Evolutionary conservation across 2,329 filamentous ascomycete genomes (phyloP), one percentile per base, ranked within the genome.

Genomic region (Calonectria crousiana): DNA sequence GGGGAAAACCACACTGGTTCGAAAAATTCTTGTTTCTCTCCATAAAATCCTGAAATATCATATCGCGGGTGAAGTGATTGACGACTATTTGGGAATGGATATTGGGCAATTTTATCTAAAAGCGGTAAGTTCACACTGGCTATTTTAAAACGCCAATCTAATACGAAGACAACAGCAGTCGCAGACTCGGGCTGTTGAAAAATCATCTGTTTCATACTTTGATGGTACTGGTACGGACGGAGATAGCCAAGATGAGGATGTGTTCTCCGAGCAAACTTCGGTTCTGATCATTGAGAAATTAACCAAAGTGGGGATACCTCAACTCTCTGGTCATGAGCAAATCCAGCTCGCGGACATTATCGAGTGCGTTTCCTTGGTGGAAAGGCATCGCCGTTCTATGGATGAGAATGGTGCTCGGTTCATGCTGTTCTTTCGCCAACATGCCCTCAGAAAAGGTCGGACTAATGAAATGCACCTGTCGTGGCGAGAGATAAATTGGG

Each of bases 341-440:
- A 96, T 97, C 70, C 94, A 95, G 78, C 87, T 98, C 2, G 93
- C 94, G 20, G 93, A 97, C 80, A 96, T 96, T 62, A 90, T 97
- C 44, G 95, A 98, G 84, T 98, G 95, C 75, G 92, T 94, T 56
- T 94, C 94, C 5, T 91, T 94, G 49, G 95, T 98, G 0, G 95
- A 98, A 82, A 94, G 94, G 80, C 95, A 98, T 81, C 92, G 95
- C 23, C 92, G 95, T 8, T 98, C 95, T 3, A 94, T 98, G 86
- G 96, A 98, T 81, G 94, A 95, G 79, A 98, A 98, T 80, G 96
- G 94, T 4, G 93, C 94, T 11, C 92, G 95, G 53, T 98, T 96
- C 84, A 91, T 98, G 85, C 88, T 98, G 16, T 97, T 97, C 84
- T 97, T 96, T 85, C 90, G 95, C 26, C 94, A 97, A 80, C 93